Evolutionary conservation across 148 eudicot species (phyloP).

Genomic region (Rhododendron kiyosumense): DNA sequence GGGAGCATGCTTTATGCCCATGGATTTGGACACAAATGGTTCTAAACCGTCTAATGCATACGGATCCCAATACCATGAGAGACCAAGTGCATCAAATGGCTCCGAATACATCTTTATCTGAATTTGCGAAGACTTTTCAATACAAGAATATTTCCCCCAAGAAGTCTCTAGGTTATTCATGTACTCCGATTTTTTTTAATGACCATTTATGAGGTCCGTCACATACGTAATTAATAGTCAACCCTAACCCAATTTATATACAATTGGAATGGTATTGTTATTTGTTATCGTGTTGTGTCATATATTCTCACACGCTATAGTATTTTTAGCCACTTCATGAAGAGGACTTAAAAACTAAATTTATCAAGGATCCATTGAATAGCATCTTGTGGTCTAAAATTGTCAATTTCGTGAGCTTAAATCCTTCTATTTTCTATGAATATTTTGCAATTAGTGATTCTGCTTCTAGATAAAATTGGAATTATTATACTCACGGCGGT

Average conservation of each 20-base stretch:
- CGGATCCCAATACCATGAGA: not conserved
- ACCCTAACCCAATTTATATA: not conserved
- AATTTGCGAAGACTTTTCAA: too few species aligned
- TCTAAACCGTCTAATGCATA: too few species aligned
- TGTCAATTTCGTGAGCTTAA: not conserved
- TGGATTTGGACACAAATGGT: too few species aligned
- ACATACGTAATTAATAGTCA: not conserved
- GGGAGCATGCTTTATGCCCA: too few species aligned
- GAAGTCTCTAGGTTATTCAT: too few species aligned
- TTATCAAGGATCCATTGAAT: not conserved
- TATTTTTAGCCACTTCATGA: not conserved
- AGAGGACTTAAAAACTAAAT: not conserved
- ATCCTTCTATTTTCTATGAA: not conserved
- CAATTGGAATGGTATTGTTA: not conserved
- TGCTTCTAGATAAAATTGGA: not conserved
- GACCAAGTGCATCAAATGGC: too few species aligned
- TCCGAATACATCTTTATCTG: too few species aligned
- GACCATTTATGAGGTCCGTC: too few species aligned
- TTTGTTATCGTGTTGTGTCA: not conserved
- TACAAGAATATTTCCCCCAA: too few species aligned
- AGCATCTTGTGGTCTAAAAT: not conserved
- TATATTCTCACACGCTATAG: not conserved
- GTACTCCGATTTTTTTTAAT: too few species aligned
- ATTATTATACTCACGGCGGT: not conserved
- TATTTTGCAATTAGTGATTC: conserved; percentile 1